Evolutionary conservation across 2,329 filamentous ascomycete genomes (phyloP).

Genomic region (Colletotrichum orbiculare): DNA sequence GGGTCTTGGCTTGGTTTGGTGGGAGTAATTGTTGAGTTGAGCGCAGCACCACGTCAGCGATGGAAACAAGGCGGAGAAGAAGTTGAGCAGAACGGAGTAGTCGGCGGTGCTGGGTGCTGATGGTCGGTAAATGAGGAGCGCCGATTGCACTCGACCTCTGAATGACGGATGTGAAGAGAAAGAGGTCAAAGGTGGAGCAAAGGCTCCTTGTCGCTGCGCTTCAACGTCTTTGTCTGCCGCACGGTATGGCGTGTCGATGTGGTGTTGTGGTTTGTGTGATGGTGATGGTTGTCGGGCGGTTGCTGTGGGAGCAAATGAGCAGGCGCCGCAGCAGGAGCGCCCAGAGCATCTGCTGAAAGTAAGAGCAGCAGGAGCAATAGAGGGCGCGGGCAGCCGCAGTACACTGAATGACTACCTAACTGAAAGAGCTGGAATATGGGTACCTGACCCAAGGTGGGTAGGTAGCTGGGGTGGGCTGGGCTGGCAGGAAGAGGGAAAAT

Average conservation of each 20-base stretch:
- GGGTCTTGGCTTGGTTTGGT: background rate
- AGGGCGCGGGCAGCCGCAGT: background rate
- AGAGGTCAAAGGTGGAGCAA: constrained; percentile 16
- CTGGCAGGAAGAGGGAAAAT: constrained; percentile 12
- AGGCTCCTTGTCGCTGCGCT: constrained; percentile 21
- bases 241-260: constrained; percentile 13
- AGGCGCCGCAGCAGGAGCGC: background rate
- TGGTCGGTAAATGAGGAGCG: constrained; percentile 1
- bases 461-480: constrained; percentile 14
- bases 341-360: background rate
- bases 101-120: constrained; percentile 1
- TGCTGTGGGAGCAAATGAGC: constrained; percentile 37
- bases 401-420: background rate
- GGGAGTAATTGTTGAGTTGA: constrained; percentile 28
- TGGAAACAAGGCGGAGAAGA: constrained; percentile 19
- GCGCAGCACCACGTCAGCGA: constrained; percentile 33
- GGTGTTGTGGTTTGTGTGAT: constrained; percentile 15
- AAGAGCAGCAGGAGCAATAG: constrained; percentile 6
- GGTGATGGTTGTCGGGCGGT: constrained; percentile 36
- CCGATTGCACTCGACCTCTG: constrained; percentile 2
- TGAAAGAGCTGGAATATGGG: background rate
- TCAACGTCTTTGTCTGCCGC: constrained; percentile 29
- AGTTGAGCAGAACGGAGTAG: background rate
- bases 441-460: background rate
- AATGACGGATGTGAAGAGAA: background rate